phyloP scores from a whole-genome alignment of 306 rosid species.

The cucumber (Cucumis sativus) region DNA sequence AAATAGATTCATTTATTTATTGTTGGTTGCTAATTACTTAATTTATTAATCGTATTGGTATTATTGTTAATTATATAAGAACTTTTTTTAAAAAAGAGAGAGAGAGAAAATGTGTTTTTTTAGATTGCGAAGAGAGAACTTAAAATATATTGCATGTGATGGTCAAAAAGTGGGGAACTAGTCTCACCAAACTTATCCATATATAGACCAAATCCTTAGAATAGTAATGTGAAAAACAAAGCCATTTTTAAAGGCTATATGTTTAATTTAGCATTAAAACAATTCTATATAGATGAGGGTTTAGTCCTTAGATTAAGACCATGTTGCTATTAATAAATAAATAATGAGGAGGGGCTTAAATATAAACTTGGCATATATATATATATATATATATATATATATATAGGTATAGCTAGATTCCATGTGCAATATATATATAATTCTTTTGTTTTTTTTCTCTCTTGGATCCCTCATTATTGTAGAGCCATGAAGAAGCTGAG shows the following conservation, averaged over 20 bases:
- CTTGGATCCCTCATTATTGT: slow-evolving; percentile 7
- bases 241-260: background rate
- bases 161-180: slow-evolving; percentile 20
- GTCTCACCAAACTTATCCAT: slow-evolving; percentile 1
- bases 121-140: background rate
- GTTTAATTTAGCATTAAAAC: background rate
- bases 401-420: background rate
- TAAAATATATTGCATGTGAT: slow-evolving; percentile 17
- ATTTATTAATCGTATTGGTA: too few relatives aligned
- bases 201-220: background rate
- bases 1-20: too few relatives aligned
- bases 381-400: background rate
- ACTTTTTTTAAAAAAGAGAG: background rate
- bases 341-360: background rate
- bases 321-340: background rate
- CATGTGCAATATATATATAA: background rate
- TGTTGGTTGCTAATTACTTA: too few relatives aligned
- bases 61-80: too few relatives aligned
- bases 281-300: background rate
- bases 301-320: background rate
- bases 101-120: background rate
- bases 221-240: background rate
- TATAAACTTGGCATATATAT: background rate
- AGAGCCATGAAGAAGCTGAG: background rate
- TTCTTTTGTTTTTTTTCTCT: background rate